Percentiles rank a stretch among this genome's conserved stretches.
Conservation (phyloP, 495 filamentous ascomycete species). For the Amorphotheca resinae region DNA sequence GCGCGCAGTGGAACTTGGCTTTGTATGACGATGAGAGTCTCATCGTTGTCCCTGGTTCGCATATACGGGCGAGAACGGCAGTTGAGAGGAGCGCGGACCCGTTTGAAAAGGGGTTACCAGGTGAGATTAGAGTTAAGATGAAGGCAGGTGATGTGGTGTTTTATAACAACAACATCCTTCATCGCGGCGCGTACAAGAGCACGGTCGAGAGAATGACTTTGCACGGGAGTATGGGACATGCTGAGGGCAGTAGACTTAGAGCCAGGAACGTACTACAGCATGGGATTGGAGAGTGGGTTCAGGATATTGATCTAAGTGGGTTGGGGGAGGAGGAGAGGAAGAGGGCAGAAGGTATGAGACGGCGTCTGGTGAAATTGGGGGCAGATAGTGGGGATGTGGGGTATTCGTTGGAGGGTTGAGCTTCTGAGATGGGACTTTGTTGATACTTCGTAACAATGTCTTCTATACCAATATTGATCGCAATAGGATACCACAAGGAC, state of each 20-base stretch:
- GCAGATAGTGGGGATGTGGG: constrained; percentile 44
- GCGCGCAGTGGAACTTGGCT: constrained; percentile 71
- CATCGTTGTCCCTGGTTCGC: constrained; percentile 59
- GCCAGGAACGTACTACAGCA: constrained; percentile 80
- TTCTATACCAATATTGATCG: too few species aligned
- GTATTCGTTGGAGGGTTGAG: constrained; percentile 36
- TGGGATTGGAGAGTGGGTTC: constrained; percentile 66
- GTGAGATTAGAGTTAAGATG: constrained; percentile 48
- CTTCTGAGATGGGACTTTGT: neutral
- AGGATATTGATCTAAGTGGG: constrained; percentile 37
- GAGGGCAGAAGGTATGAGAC: constrained; percentile 42
- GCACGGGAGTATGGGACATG: constrained; percentile 68
- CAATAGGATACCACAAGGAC: too few species aligned
- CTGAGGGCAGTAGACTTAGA: constrained; percentile 36
- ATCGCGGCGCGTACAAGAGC: constrained; percentile 58
- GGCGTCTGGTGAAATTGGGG: constrained; percentile 45
- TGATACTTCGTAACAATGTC: neutral
- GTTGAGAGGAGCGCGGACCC: constrained; percentile 48
- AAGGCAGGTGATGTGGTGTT: constrained; percentile 66
- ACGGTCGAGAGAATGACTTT: constrained; percentile 57
- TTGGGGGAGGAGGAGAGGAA: constrained; percentile 37
- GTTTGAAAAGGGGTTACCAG: constrained; percentile 43
- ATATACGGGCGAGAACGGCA: constrained; percentile 51
- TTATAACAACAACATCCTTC: constrained; percentile 81
- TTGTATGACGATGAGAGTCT: constrained; percentile 54